Conservation (phyloP, 352 stramenopile species). For the Phytopythium montanum region DNA sequence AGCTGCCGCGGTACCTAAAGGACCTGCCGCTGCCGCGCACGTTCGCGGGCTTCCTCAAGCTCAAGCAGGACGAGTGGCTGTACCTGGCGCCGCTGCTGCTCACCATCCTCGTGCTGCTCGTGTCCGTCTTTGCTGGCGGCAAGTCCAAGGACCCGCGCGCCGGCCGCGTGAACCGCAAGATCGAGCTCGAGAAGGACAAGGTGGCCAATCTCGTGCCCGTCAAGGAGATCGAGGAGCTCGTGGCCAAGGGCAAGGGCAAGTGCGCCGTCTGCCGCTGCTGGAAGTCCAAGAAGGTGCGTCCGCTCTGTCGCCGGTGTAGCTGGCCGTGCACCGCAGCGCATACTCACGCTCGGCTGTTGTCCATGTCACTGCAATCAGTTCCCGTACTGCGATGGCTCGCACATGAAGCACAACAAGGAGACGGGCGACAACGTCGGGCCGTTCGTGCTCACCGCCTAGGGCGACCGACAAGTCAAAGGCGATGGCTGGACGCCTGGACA, state of each 20-base stretch:
- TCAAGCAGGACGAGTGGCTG: constrained; percentile 83
- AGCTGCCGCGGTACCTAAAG: constrained; percentile 82
- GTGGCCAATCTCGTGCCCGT: constrained; percentile 66
- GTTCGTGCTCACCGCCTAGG: constrained; percentile 67
- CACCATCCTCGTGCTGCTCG: constrained; percentile 66
- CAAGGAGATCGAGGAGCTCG: constrained; percentile 76
- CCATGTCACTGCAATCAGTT: constrained; percentile 36
- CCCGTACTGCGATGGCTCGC: constrained; percentile 69
- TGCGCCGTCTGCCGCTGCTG: constrained; percentile 82
- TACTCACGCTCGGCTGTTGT: not conserved
- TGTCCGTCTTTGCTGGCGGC: constrained; percentile 56
- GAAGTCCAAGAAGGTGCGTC: constrained; percentile 80
- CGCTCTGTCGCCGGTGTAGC: no score
- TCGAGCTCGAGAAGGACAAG: constrained; percentile 80
- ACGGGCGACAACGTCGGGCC: constrained; percentile 82
- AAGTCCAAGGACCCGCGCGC: constrained; percentile 47
- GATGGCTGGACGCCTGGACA: no score
- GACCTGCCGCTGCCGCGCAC: constrained; percentile 76
- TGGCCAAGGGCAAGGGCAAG: constrained; percentile 70
- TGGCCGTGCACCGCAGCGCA: not conserved
- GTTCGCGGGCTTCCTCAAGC: constrained; percentile 78
- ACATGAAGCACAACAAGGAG: constrained; percentile 88
- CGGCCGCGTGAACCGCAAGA: constrained; percentile 60
- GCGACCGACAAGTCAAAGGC: no score
- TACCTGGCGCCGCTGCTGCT: constrained; percentile 81